Evolutionary conservation across 108 stramenopile genomes (phyloP).

Genomic region (Discostella pseudostelligera): DNA sequence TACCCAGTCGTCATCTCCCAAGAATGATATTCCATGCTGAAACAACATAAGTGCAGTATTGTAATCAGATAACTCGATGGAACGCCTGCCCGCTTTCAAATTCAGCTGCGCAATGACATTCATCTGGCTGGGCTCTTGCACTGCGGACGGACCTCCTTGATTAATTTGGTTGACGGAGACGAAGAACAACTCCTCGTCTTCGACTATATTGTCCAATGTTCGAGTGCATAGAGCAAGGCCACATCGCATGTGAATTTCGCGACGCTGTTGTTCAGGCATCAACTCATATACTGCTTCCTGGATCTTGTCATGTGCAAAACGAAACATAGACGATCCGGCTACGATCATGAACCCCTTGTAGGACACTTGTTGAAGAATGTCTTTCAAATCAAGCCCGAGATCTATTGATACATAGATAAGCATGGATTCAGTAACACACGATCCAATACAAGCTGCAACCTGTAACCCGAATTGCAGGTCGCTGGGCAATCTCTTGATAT

Average conservation of each 20-base stretch:
- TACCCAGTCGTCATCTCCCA: conserved; percentile 24
- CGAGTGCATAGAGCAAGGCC: conserved; percentile 19
- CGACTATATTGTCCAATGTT: neutral
- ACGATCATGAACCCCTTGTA: conserved; percentile 12
- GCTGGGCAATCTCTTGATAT: conserved; percentile 20
- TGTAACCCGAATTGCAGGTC: conserved; percentile 15
- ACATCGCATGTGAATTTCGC: conserved; percentile 11
- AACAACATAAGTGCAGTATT: conserved; percentile 13
- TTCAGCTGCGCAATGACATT: conserved; percentile 25
- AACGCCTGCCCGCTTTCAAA: conserved; percentile 27
- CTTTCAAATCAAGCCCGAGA: conserved; percentile 4
- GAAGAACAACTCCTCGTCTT: conserved; percentile 31
- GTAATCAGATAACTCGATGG: conserved; percentile 14
- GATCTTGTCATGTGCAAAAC: conserved; percentile 37
- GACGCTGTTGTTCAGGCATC: conserved; percentile 16
- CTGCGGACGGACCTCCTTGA: conserved; percentile 11
- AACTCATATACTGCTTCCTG: conserved; percentile 35
- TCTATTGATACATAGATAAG: conserved; percentile 10
- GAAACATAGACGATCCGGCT: conserved; percentile 1
- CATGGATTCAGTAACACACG: conserved; percentile 9
- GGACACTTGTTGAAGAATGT: neutral
- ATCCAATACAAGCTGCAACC: conserved; percentile 38
- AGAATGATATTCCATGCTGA: conserved; percentile 29
- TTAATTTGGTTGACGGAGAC: conserved; percentile 31
- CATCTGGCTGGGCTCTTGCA: conserved; percentile 13